Evolutionary conservation across 2,329 filamentous ascomycete species (phyloP).

Genomic region (Lachnellula willkommii): DNA sequence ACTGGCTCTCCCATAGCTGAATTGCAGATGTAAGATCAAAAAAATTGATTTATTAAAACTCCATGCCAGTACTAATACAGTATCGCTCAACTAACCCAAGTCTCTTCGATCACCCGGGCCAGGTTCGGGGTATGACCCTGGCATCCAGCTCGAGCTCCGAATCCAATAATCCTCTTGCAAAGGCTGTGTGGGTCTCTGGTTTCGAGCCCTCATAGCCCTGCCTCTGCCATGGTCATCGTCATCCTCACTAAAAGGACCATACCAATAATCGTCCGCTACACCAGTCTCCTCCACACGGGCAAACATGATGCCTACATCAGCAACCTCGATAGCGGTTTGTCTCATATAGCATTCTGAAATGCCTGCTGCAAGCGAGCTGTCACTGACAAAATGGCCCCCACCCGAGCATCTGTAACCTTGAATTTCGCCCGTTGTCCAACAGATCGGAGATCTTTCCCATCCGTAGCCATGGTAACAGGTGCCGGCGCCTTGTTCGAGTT

Average conservation of each 20-base stretch:
- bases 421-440: background rate
- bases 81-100: no score
- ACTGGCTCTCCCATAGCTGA: no score
- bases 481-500: background rate
- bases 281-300: background rate
- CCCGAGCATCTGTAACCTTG: background rate
- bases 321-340: no score
- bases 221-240: no score
- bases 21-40: no score
- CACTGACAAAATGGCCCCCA: background rate
- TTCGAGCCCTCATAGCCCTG: no score
- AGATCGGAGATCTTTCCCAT: background rate
- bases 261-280: background rate
- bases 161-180: background rate
- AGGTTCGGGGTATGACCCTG: background rate
- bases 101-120: no score
- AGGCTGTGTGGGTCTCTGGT: no score
- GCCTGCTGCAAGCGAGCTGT: background rate
- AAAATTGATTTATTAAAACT: no score
- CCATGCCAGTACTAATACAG: no score
- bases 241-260: background rate
- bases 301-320: no score
- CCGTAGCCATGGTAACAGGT: background rate
- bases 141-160: background rate
- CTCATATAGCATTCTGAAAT: background rate